Base-by-base conservation (phyloP, 176 grass and related monocot genomes). In the Raddia distichophylla region DNA sequence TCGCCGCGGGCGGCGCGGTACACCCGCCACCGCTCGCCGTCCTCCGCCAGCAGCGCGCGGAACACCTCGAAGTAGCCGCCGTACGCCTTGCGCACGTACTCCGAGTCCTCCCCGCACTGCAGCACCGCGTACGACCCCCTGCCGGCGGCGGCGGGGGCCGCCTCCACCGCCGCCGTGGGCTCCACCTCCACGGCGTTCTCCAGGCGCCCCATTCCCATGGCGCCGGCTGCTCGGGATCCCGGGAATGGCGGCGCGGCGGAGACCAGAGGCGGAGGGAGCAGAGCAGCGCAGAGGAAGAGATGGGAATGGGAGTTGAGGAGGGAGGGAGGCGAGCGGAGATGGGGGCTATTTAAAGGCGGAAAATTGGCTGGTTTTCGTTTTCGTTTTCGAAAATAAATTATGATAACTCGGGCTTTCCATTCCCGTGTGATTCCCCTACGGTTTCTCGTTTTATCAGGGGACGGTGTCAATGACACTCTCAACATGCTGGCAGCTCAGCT, bases 31-130 rank as follows among this genome's bases (percentile, higher is more conserved):
- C 76, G 63, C 74, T 98, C 95, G 22, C 86, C 95, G 60, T 85
- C 90, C 65, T 98, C 90, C 16, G 78, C 89, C 61, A 98, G 83
- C 79, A 98, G 73, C 20, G 60, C 53, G 44, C 79, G 78, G 92
- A 93, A 98, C 27, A 98, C 92, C 69, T 68, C 37, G 79, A 94
- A 94, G 90, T 98, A 98, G 1, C 95, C 95, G 15, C 86, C 86
- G 86, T 98, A 86, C 53, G 81, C 84, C 49, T 92, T 84, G 47
- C 78, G 89, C 78, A 98, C 95, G 77, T 93, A 94, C 78, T 92
- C 92, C 18, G 92, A 87, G 80, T 98, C 95, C 81, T 94, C 95
- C 2, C 92, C 95, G 86, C 95, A 98, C 74, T 94, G 86, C 70
- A 98, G 73, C 61, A 98, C 56, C 35, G 87, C 95, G 77, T 87